phyloP scores from a whole-genome alignment of 805 yeast genomes.

The Saccharomyces paradoxus region DNA sequence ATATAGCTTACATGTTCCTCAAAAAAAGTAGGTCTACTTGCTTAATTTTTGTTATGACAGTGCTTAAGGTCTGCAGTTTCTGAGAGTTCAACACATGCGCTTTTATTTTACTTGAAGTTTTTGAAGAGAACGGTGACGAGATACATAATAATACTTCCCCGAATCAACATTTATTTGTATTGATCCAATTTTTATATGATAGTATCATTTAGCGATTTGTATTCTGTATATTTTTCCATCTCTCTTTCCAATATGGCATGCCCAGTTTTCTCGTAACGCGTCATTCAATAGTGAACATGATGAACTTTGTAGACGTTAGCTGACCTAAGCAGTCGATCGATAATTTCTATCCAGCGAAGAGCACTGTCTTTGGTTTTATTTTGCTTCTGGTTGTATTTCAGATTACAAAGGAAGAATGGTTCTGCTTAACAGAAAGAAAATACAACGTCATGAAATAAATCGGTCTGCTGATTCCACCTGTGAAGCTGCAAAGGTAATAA shows the following conservation, averaged over 20 bases:
- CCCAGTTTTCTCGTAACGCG: background rate
- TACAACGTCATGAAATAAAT: background rate
- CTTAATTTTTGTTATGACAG: no score
- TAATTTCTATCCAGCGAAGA: background rate
- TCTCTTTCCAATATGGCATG: background rate
- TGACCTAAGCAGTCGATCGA: background rate
- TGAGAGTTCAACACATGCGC: background rate
- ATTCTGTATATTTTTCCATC: no score
- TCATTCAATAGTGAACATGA: background rate
- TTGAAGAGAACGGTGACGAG: background rate
- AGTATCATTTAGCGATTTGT: no score
- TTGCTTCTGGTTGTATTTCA: background rate
- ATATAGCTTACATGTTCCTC: background rate
- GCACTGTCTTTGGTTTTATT: background rate
- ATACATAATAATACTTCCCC: background rate
- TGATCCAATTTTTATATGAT: background rate
- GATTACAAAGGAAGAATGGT: background rate
- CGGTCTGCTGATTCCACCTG: background rate
- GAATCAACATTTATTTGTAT: background rate
- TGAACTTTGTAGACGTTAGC: background rate
- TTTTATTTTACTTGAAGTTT: no score
- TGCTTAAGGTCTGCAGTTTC: background rate
- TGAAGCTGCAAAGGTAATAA: constrained; percentile 62
- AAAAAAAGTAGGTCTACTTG: background rate
- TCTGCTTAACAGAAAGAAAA: background rate